Evolutionary conservation across 2,329 filamentous ascomycete species (phyloP).

Genomic region (Colletotrichum chrysophilum): DNA sequence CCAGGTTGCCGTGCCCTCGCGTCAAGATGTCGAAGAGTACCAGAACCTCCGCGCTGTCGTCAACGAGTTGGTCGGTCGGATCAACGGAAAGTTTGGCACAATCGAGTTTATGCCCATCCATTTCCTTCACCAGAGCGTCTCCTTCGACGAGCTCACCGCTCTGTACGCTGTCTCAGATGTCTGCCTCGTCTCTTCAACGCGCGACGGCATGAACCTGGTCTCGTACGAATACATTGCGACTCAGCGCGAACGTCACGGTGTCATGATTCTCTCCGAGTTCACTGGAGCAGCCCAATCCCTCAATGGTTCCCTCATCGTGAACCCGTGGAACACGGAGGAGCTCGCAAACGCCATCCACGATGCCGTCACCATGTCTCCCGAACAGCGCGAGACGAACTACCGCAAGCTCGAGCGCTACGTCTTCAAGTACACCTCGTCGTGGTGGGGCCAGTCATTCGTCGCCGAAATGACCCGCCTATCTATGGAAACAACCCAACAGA

Average conservation of each 20-base stretch:
- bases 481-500: conserved; percentile 40
- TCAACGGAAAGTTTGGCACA: conserved; percentile 96
- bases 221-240: conserved; percentile 98
- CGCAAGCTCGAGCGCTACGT: conserved; percentile 93
- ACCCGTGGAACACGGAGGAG: conserved; percentile 98
- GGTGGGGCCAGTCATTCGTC: conserved; percentile 96
- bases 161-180: conserved; percentile 92
- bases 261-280: conserved; percentile 96
- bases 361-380: conserved; percentile 93
- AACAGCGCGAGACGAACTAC: conserved; percentile 86
- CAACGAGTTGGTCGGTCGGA: conserved; percentile 94
- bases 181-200: conserved; percentile 91
- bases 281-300: conserved; percentile 94
- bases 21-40: conserved; percentile 97
- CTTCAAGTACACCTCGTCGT: conserved; percentile 95
- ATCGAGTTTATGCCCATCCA: conserved; percentile 99
- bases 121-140: conserved; percentile 95
- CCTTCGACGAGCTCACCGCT: conserved; percentile 92
- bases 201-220: conserved; percentile 98
- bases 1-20: conserved; percentile 92
- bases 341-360: conserved; percentile 92
- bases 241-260: conserved; percentile 87
- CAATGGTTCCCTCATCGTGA: conserved; percentile 92
- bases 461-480: conserved; percentile 72
- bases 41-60: conserved; percentile 94